Evolutionary conservation across 2,329 filamentous ascomycete species (phyloP).

Genomic region (Aspergillus sergii): DNA sequence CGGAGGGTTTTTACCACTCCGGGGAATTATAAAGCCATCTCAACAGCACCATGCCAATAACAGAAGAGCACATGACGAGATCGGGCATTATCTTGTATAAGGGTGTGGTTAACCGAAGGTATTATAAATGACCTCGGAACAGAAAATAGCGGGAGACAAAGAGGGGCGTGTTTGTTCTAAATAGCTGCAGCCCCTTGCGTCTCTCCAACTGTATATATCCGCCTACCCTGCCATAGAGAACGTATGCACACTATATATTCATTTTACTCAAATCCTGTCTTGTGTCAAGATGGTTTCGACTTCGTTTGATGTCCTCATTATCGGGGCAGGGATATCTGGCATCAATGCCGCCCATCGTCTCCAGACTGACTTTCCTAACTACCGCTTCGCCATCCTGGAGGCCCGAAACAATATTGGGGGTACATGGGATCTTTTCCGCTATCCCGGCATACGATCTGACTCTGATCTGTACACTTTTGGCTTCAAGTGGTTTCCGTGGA

Average conservation of each 20-base stretch:
- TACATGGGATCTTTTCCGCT: conserved; percentile 77
- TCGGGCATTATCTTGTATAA: background rate
- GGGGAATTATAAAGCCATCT: background rate
- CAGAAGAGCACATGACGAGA: no score
- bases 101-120: background rate
- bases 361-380: conserved; percentile 57
- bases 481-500: conserved; percentile 72
- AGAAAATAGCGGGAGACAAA: background rate
- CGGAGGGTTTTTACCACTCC: background rate
- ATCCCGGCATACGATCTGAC: conserved; percentile 69
- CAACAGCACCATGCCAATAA: background rate
- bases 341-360: conserved; percentile 73
- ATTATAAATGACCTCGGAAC: background rate
- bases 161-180: background rate
- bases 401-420: conserved; percentile 67
- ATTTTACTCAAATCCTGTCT: background rate
- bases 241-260: background rate
- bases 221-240: background rate
- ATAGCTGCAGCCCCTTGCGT: background rate
- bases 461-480: conserved; percentile 64
- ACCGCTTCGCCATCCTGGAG: conserved; percentile 68
- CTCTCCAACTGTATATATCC: background rate
- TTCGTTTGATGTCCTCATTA: conserved; percentile 58
- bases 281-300: background rate
- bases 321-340: conserved; percentile 73